A percentile compares a stretch with the other conserved stretches of the same genome.
These are phyloP conservation scores for Cladosporium velox DNA, from an alignment of 2,329 filamentous ascomycete genomes.

Conservation along the genomic window DNA sequence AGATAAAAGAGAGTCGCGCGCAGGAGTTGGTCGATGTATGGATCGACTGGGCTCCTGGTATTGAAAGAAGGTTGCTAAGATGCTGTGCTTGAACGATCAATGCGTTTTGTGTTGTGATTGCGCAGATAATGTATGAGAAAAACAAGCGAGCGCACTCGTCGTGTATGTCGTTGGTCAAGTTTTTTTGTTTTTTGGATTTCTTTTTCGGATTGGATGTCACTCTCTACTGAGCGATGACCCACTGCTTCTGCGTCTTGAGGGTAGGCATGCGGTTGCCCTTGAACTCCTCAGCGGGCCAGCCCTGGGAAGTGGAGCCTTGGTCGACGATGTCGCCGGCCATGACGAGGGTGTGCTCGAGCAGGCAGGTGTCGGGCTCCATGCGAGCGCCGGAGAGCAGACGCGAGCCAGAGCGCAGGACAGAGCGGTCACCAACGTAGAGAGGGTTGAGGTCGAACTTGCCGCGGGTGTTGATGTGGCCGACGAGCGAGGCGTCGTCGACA, in stretches of 20 bases:
- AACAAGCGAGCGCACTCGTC: constrained; percentile 5
- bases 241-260: constrained; percentile 26
- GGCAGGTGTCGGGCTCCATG: constrained; percentile 56
- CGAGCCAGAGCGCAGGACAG: constrained; percentile 55
- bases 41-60: neutral
- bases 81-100: constrained; percentile 17
- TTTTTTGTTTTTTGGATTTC: neutral
- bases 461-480: constrained; percentile 59
- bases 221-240: constrained; percentile 22
- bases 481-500: constrained; percentile 59
- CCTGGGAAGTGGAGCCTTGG: constrained; percentile 54
- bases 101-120: neutral
- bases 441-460: constrained; percentile 59
- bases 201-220: neutral
- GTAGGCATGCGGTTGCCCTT: constrained; percentile 34
- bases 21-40: neutral
- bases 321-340: constrained; percentile 60
- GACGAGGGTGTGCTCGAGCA: constrained; percentile 60
- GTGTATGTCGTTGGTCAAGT: constrained; percentile 1
- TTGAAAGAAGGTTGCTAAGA: constrained; percentile 4
- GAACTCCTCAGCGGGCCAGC: constrained; percentile 55
- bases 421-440: constrained; percentile 53
- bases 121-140: neutral
- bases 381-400: constrained; percentile 55
- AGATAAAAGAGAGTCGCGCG: neutral